phyloP scores from a whole-genome alignment of 345 rosid genomes.

The Bretschneidera sinensis region DNA sequence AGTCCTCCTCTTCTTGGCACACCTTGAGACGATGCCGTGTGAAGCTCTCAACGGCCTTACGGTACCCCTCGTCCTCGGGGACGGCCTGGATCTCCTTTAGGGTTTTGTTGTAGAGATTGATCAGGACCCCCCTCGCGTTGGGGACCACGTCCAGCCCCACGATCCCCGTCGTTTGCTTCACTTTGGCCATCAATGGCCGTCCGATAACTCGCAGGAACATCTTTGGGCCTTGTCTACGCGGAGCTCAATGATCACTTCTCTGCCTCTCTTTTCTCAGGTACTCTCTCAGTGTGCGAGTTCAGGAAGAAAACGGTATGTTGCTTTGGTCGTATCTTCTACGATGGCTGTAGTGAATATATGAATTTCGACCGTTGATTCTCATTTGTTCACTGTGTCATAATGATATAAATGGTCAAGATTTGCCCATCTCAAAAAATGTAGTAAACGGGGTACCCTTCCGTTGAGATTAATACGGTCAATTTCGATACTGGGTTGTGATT shows the following conservation, averaged over 20 bases:
- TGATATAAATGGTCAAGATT: too few relatives aligned
- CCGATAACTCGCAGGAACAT: slow-evolving; percentile 76
- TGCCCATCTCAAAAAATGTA: too few relatives aligned
- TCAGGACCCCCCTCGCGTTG: slow-evolving; percentile 80
- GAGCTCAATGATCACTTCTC: slow-evolving; percentile 2
- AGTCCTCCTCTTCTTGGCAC: slow-evolving; percentile 76
- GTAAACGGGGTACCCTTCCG: too few relatives aligned
- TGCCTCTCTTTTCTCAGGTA: slow-evolving; percentile 4
- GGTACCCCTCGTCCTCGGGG: slow-evolving; percentile 93
- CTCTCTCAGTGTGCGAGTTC: background rate
- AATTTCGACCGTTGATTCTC: too few relatives aligned
- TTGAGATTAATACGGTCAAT: too few relatives aligned
- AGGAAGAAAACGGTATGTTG: too few relatives aligned
- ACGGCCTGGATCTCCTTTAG: slow-evolving; percentile 92
- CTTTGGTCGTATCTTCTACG: too few relatives aligned
- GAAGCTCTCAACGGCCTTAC: slow-evolving; percentile 90
- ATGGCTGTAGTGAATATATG: too few relatives aligned
- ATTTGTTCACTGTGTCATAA: too few relatives aligned
- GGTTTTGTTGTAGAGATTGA: slow-evolving; percentile 74
- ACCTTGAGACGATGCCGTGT: slow-evolving; percentile 73
- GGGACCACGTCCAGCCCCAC: slow-evolving; percentile 95
- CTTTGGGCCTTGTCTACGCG: slow-evolving; percentile 6
- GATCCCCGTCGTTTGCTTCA: slow-evolving; percentile 94
- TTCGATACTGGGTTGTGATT: too few relatives aligned
- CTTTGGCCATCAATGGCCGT: slow-evolving; percentile 89